Base-by-base conservation (phyloP, 1,284 basidiomycete species). In the Cutaneotrichosporon dermatis region DNA sequence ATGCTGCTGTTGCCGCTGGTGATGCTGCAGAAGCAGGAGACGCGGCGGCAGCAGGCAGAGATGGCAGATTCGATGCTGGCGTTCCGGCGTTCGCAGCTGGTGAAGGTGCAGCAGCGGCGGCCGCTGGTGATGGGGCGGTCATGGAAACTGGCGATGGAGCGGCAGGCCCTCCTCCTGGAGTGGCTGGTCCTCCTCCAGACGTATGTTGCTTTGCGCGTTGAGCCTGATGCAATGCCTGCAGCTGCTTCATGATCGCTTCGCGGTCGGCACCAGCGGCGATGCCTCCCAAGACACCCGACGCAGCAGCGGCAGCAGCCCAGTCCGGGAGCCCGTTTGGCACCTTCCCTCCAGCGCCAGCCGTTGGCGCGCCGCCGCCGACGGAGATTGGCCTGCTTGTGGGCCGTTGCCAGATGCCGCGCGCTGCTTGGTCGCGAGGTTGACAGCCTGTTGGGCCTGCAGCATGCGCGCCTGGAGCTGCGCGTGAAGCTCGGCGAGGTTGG, bases 191-290 rank as follows among this genome's bases (percentile, higher is more conserved):
- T 9, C 43, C 50, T 5, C 36, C n/a, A 0, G 55, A 10, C 15
- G 52, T 16, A 7, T 51, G 37, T 34, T 61, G 57, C 51, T 63
- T 62, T 34, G 66, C 64, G 44, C 63, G 56, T 37, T 66, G 67
- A 3, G 69, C 65, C 7, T 54, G 56, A 41, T 70, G 71, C 42
- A 73, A 58, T 3, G 69, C 71, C 51, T 72, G 71, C 12, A 75
- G 56, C 71, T 76, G 74, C 59, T 71, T 72, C 66, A 76, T 67
- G 43, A 76, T 71, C 11, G 69, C 70, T 34, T 76, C 73, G n/a
- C 68, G 69, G 44, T 65, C 70, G 2, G 61, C 59, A 2, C 67
- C 69, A 35, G 54, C 15, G n/a, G 55, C 58, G 25, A 69, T 49
- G 41, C 60, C 59, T 25, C 59, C 49, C 12, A 71, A 43, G 56